A percentile compares a stretch with the other conserved stretches of the same genome.
These are phyloP conservation scores for Pseudozyma sp. DNA, from an alignment of 1,284 basidiomycete species.

Conservation along the genomic window DNA sequence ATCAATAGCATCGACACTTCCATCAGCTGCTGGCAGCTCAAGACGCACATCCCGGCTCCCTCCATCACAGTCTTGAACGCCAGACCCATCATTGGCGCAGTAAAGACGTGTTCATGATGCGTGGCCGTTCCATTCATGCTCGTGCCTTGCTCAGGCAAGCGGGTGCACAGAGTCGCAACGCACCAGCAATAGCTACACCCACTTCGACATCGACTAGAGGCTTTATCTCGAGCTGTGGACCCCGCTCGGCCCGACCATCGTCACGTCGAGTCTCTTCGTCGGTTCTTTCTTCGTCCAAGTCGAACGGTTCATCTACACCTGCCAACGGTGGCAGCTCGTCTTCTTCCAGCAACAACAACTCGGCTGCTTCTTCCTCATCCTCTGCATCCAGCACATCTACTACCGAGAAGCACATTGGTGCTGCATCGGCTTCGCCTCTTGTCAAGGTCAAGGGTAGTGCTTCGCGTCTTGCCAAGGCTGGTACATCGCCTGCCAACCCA, in stretches of 20 bases:
- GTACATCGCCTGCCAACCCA: slow-evolving; percentile 41
- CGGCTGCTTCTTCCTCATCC: slow-evolving; percentile 36
- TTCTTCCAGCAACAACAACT: slow-evolving; percentile 22
- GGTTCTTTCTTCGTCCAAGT: slow-evolving; percentile 43
- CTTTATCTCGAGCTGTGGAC: slow-evolving; percentile 38
- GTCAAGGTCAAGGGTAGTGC: slow-evolving; percentile 29
- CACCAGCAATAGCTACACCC: slow-evolving; percentile 26
- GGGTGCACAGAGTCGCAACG: slow-evolving; percentile 16
- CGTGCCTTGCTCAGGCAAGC: slow-evolving; percentile 41
- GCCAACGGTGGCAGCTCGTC: slow-evolving; percentile 31
- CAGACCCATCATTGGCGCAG: slow-evolving; percentile 6
- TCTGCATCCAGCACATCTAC: slow-evolving; percentile 23
- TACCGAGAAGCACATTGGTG: slow-evolving; percentile 14
- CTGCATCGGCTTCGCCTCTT: slow-evolving; percentile 24
- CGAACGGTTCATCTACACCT: slow-evolving; percentile 26
- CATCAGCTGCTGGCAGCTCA: too few relatives aligned
- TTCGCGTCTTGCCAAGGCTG: slow-evolving; percentile 17
- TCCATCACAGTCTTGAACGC: background rate
- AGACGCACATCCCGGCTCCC: background rate
- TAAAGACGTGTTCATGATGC: slow-evolving; percentile 33
- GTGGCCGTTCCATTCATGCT: slow-evolving; percentile 48
- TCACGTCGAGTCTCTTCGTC: slow-evolving; percentile 33
- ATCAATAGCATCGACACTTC: background rate
- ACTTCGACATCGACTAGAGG: slow-evolving; percentile 21
- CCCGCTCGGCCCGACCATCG: slow-evolving; percentile 28